Evolutionary conservation across 768 basidiomycete species (phyloP).

Genomic region (Boletus sp.): DNA sequence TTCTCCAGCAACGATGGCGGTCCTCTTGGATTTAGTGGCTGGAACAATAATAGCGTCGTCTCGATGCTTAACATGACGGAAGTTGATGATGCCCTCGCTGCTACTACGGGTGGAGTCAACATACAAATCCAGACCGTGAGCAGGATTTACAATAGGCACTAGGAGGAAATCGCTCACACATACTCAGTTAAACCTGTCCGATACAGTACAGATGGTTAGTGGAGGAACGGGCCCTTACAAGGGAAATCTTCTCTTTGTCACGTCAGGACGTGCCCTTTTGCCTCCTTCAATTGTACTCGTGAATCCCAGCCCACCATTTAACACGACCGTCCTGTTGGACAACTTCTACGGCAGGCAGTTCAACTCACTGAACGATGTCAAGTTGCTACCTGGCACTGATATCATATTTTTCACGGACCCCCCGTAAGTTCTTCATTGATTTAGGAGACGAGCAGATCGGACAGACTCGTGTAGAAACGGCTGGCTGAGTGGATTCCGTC

Average conservation of each 20-base stretch:
- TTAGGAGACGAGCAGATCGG: not conserved
- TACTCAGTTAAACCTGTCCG: conserved; percentile 53
- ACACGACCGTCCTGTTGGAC: conserved; percentile 67
- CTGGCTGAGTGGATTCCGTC: conserved; percentile 62
- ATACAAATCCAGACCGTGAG: conserved; percentile 45
- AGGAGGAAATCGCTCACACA: not conserved
- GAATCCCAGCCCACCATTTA: conserved; percentile 60
- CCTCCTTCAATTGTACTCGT: conserved; percentile 65
- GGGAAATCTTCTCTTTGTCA: conserved; percentile 56
- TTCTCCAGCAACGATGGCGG: conserved; percentile 74
- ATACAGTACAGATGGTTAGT: conserved; percentile 66
- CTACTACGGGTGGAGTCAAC: conserved; percentile 38
- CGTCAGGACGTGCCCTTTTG: conserved; percentile 59
- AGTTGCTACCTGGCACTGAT: conserved; percentile 63
- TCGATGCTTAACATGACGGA: conserved; percentile 59
- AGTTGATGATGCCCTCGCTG: conserved; percentile 44
- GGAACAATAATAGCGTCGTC: conserved; percentile 60
- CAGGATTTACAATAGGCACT: not conserved
- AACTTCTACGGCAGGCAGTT: conserved; percentile 81
- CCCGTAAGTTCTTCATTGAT: conserved; percentile 39
- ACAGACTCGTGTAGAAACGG: conserved; percentile 47
- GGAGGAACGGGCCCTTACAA: conserved; percentile 64
- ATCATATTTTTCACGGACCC: conserved; percentile 77
- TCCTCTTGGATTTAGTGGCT: conserved; percentile 57
- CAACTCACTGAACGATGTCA: conserved; percentile 80